phyloP scores from a whole-genome alignment of 1,139 yeast genomes.

The Hansenula sp. region DNA sequence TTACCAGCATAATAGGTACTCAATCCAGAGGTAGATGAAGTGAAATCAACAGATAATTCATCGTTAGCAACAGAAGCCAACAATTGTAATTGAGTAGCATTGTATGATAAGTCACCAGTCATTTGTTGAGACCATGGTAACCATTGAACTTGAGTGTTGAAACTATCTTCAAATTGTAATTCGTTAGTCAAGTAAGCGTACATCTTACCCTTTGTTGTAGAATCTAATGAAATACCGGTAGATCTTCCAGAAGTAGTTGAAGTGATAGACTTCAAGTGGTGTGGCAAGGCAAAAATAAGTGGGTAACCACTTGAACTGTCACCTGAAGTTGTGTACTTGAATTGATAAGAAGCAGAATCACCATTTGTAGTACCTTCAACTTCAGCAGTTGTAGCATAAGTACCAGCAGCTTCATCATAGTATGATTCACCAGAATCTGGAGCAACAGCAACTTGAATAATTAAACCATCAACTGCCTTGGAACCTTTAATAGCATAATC shows the following conservation, averaged over 20 bases:
- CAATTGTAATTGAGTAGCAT: constrained; percentile 44
- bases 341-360: constrained; percentile 43
- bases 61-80: constrained; percentile 51
- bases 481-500: constrained; percentile 39
- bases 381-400: constrained; percentile 40
- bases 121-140: constrained; percentile 51
- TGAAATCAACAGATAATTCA: constrained; percentile 57
- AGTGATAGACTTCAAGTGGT: constrained; percentile 54
- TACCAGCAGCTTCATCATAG: constrained; percentile 65
- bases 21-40: constrained; percentile 40
- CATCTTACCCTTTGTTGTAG: constrained; percentile 68
- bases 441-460: constrained; percentile 58
- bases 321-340: constrained; percentile 52
- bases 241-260: constrained; percentile 30
- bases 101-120: constrained; percentile 35
- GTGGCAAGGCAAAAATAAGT: constrained; percentile 67
- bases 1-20: constrained; percentile 68
- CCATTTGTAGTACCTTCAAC: constrained; percentile 32
- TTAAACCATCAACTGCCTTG: constrained; percentile 45
- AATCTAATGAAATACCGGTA: constrained; percentile 47
- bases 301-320: constrained; percentile 46
- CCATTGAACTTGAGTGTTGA: constrained; percentile 48
- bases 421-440: constrained; percentile 40
- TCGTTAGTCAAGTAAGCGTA: constrained; percentile 50
- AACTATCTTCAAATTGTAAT: constrained; percentile 41